Percentiles rank a stretch among this genome's conserved stretches.
Evolutionary conservation across 768 basidiomycete genomes (phyloP).

Genomic region (Xanthoconium purpureum): DNA sequence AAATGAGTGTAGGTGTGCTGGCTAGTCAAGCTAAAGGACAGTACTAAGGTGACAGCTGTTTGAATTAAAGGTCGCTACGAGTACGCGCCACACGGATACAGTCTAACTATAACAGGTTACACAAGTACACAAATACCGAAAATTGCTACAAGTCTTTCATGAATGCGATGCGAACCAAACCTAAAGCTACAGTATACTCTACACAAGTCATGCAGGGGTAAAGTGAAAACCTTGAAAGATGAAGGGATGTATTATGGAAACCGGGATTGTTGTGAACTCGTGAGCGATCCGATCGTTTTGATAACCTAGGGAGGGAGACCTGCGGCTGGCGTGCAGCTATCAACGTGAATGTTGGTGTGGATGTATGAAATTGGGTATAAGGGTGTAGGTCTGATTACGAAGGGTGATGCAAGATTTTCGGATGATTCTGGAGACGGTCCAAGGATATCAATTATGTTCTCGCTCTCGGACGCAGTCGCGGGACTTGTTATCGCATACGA

Average conservation of each 20-base stretch:
- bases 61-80: neutral
- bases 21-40: neutral
- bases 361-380: conserved; percentile 27
- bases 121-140: conserved; percentile 1
- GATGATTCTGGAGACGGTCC: conserved; percentile 5
- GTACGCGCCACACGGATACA: neutral
- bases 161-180: neutral
- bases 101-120: conserved; percentile 3
- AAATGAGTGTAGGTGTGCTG: neutral
- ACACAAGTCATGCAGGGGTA: conserved; percentile 9
- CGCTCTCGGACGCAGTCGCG: neutral
- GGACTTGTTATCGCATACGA: conserved; percentile 6
- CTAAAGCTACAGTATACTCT: conserved; percentile 14
- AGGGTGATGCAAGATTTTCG: conserved; percentile 14
- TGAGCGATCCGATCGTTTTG: neutral
- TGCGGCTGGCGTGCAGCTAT: neutral
- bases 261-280: neutral
- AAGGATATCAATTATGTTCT: neutral
- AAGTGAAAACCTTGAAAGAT: conserved; percentile 7
- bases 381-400: conserved; percentile 29
- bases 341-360: conserved; percentile 11
- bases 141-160: conserved; percentile 1
- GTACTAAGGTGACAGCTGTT: neutral
- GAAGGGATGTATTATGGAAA: neutral
- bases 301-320: conserved; percentile 2